Evolutionary conservation across 2,329 filamentous ascomycete genomes (phyloP).

Genomic region (Ophiostoma triangulosporum): DNA sequence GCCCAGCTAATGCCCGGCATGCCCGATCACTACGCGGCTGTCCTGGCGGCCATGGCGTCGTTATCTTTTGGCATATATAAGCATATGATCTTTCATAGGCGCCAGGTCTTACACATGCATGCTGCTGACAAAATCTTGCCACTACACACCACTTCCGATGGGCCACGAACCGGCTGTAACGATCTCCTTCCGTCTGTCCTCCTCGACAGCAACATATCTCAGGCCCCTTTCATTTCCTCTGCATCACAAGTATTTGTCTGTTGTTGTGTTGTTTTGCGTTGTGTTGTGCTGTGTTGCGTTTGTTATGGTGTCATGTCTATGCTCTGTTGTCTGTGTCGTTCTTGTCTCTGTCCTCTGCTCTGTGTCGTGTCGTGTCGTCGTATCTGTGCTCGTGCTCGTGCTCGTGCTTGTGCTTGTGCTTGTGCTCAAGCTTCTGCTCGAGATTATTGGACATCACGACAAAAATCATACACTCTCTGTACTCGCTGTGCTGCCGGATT

Average conservation of each 20-base stretch:
- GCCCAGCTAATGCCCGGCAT: background rate
- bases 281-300: background rate
- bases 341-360: background rate
- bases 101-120: background rate
- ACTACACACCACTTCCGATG: background rate
- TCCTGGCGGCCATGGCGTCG: background rate
- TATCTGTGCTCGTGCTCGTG: background rate
- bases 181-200: background rate
- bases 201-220: background rate
- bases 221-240: background rate
- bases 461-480: background rate
- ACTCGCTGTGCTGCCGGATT: background rate
- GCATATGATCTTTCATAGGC: no score
- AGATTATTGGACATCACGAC: no score
- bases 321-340: background rate
- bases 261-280: no score
- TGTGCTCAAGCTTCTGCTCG: no score
- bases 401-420: background rate
- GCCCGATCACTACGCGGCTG: background rate
- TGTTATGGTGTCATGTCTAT: background rate
- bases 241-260: background rate
- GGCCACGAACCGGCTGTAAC: background rate
- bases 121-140: background rate
- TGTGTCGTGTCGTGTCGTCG: background rate
- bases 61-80: no score